Evolutionary conservation across 345 rosid genomes (phyloP).

Genomic region (Euphorbia peplus): DNA sequence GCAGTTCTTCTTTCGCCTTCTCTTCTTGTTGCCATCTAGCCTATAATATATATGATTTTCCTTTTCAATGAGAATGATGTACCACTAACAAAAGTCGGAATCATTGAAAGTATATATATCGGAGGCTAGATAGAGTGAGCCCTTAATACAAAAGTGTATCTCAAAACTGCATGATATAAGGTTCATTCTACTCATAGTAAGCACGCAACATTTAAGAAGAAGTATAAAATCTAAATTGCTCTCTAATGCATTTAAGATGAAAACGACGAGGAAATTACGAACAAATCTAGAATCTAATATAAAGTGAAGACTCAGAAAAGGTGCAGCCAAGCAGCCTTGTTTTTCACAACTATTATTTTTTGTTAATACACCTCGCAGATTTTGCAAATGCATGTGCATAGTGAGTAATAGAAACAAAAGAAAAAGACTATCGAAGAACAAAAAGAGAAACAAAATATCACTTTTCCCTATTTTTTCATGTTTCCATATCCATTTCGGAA

Average conservation of each 20-base stretch:
- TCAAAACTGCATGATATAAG: constrained; percentile 8
- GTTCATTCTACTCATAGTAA: constrained; percentile 13
- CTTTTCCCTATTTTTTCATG: too few relatives aligned
- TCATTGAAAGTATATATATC: constrained; percentile 15
- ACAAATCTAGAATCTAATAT: background rate
- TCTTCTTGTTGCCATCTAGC: constrained; percentile 75
- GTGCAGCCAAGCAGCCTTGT: background rate
- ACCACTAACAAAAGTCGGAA: constrained; percentile 18
- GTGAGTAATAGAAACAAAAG: background rate
- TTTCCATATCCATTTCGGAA: too few relatives aligned
- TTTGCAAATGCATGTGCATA: background rate
- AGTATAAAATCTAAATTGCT: background rate
- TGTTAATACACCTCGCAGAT: background rate
- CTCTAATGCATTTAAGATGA: constrained; percentile 4
- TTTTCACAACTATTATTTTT: background rate
- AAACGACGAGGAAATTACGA: constrained; percentile 7
- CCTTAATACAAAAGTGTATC: constrained; percentile 22
- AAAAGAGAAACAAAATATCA: background rate
- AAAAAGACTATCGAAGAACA: background rate
- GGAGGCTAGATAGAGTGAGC: constrained; percentile 7
- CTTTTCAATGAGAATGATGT: constrained; percentile 29
- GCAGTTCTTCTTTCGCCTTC: constrained; percentile 52
- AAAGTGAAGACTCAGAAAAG: background rate
- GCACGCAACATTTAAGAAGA: background rate
- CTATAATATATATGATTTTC: constrained; percentile 42